Evolutionary conservation across 108 stramenopile species (phyloP).

Genomic region (Cyclostephanos tholiformis): DNA sequence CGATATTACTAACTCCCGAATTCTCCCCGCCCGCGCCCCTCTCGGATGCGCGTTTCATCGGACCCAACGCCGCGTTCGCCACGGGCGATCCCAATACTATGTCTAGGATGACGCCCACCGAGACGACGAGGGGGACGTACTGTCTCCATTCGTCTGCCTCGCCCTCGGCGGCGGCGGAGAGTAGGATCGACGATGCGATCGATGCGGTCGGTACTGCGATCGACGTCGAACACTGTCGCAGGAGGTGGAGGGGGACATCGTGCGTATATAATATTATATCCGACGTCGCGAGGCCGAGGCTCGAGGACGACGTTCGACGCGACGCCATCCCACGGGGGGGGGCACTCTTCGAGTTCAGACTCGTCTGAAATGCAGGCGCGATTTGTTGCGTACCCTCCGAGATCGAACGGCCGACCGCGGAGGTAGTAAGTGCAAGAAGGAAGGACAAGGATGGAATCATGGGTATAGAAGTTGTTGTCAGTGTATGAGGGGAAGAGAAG

Average conservation of each 20-base stretch:
- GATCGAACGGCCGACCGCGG: not conserved
- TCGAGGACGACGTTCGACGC: not conserved
- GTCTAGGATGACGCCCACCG: conserved; percentile 66
- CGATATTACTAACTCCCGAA: conserved; percentile 7
- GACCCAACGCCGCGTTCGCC: conserved; percentile 62
- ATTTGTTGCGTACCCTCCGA: not conserved
- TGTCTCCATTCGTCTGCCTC: conserved; percentile 78
- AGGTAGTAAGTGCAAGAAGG: not conserved
- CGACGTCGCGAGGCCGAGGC: not conserved
- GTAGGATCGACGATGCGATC: conserved; percentile 14
- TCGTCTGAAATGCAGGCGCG: not conserved
- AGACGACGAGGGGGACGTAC: conserved; percentile 81
- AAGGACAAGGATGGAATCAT: not conserved
- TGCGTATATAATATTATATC: not conserved
- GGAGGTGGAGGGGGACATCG: not conserved
- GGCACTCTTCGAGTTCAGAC: not conserved
- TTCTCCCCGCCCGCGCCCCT: conserved; percentile 33
- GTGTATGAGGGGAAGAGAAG: not conserved
- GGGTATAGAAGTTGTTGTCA: not conserved
- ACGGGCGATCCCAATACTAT: conserved; percentile 81
- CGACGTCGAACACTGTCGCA: not conserved
- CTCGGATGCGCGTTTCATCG: conserved; percentile 51
- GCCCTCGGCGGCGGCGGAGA: conserved; percentile 23
- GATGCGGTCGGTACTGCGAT: not conserved
- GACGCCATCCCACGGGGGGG: not conserved